Conservation (phyloP, 2,329 filamentous ascomycete species). For the Pseudocercospora cruenta region DNA sequence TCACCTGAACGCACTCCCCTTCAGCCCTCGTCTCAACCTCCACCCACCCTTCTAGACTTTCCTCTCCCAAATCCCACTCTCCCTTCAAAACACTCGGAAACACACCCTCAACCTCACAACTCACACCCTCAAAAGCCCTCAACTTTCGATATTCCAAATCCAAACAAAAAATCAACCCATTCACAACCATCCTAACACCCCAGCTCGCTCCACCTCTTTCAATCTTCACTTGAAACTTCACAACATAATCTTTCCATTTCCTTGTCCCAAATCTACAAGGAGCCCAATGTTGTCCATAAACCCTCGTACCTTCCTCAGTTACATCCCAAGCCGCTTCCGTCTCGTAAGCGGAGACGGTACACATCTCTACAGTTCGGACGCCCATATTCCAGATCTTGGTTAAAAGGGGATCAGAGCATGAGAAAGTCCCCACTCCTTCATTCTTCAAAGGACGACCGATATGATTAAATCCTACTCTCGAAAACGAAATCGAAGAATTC, state of each 20-base stretch:
- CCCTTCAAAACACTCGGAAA: constrained; percentile 1
- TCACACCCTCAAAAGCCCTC: neutral
- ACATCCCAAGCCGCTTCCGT: constrained; percentile 6
- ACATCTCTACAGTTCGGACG: neutral
- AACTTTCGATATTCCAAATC: neutral
- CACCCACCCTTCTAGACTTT: neutral
- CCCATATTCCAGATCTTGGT: neutral
- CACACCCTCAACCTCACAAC: neutral
- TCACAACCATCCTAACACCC: constrained; percentile 3
- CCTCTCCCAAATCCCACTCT: neutral
- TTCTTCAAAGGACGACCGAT: neutral
- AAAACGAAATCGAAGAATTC: neutral
- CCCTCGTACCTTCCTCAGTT: neutral
- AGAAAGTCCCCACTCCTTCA: neutral
- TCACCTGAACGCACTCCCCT: neutral
- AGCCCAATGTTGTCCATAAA: constrained; percentile 5
- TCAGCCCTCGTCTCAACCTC: neutral
- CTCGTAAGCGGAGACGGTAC: neutral
- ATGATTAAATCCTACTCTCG: neutral
- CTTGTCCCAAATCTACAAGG: constrained; percentile 2
- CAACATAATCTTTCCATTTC: neutral
- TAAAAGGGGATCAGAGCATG: neutral
- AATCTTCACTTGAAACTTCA: neutral
- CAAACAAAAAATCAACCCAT: neutral
- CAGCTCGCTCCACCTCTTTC: neutral